Evolutionary conservation across 2,329 filamentous ascomycete genomes (phyloP).

Genomic region (Colletotrichum sp.): DNA sequence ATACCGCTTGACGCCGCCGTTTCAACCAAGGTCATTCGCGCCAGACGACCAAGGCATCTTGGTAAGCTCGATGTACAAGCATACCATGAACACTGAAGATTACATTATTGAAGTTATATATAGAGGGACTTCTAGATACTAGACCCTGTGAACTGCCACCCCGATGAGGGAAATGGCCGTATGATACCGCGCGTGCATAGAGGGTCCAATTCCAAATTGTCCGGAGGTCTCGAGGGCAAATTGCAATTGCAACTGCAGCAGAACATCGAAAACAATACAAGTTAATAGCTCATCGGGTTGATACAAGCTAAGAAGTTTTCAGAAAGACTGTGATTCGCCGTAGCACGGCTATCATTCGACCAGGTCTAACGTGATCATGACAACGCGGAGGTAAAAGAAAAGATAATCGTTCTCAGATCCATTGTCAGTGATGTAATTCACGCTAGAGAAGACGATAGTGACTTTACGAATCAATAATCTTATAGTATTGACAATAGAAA

Average conservation of each 20-base stretch:
- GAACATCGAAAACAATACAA: neutral
- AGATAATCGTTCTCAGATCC: neutral
- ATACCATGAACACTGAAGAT: neutral
- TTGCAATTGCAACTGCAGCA: fast-evolving
- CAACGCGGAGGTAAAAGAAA: neutral
- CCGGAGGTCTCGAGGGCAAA: fast-evolving
- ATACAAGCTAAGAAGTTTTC: neutral
- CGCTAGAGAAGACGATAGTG: too few species aligned
- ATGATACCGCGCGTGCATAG: fast-evolving
- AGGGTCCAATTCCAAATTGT: fast-evolving
- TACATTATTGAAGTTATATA: neutral
- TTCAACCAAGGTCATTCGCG: neutral
- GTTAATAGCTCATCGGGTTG: fast-evolving
- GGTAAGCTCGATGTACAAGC: neutral
- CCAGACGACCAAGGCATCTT: neutral
- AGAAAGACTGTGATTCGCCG: neutral
- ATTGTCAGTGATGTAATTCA: too few species aligned
- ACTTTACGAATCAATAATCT: too few species aligned
- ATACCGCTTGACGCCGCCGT: neutral
- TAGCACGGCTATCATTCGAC: neutral
- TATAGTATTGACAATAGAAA: too few species aligned
- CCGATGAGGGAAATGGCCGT: fast-evolving
- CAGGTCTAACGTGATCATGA: neutral
- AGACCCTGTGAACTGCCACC: neutral
- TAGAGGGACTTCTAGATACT: fast-evolving